These are phyloP conservation scores for Trypanosoma melophagium DNA, from an alignment of 208 protist species.

Conservation along the genomic window DNA sequence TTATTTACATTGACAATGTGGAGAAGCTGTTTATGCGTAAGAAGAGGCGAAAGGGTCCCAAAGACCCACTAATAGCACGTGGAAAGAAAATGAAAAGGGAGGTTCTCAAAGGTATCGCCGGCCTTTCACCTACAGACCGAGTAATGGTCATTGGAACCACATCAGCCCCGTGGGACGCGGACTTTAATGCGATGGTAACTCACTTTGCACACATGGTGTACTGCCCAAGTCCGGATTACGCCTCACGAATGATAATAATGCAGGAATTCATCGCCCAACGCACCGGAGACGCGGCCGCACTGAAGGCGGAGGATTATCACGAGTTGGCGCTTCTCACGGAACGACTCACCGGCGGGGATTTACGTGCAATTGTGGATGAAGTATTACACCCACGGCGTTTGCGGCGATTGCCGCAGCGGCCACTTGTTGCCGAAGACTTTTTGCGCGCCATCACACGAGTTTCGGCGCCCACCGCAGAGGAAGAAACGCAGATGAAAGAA, in stretches of 20 bases:
- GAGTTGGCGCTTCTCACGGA: conserved; percentile 81
- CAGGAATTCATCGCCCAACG: conserved; percentile 42
- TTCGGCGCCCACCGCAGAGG: conserved; percentile 50
- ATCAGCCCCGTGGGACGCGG: conserved; percentile 70
- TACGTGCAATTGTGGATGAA: conserved; percentile 51
- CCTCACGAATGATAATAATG: conserved; percentile 76
- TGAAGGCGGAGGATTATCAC: conserved; percentile 41
- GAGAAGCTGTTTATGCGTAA: conserved; percentile 84
- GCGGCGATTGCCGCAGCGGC: conserved; percentile 62
- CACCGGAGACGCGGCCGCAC: conserved; percentile 14
- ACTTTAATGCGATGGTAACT: conserved; percentile 52
- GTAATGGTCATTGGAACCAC: conserved; percentile 88
- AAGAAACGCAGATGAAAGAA: conserved; percentile 55
- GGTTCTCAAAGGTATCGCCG: conserved; percentile 72
- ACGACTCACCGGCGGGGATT: conserved; percentile 61
- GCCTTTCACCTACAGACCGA: conserved; percentile 83
- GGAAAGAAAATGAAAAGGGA: conserved; percentile 93
- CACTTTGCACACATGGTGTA: conserved; percentile 80
- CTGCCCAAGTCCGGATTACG: conserved; percentile 86
- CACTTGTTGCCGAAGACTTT: conserved; percentile 77
- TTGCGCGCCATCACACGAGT: conserved; percentile 56
- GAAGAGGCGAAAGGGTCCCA: conserved; percentile 63
- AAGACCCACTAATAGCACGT: conserved; percentile 55
- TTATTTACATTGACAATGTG: conserved; percentile 93
- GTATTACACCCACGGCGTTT: conserved; percentile 74